Evolutionary conservation across 495 filamentous ascomycete genomes (phyloP).

Genomic region (Aspergillus baeticus): DNA sequence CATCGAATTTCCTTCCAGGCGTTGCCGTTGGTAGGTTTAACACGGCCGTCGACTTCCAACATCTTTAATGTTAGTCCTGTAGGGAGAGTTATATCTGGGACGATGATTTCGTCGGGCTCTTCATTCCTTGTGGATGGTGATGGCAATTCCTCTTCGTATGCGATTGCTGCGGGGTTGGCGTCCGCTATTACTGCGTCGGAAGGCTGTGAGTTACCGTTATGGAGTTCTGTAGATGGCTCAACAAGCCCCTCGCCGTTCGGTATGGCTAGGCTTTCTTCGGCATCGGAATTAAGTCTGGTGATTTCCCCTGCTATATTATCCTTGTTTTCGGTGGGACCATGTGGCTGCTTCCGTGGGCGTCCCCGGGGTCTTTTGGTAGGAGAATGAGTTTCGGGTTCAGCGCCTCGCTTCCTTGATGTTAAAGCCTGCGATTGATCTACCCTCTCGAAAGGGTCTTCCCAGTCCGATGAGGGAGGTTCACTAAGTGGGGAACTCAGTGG

Average conservation of each 20-base stretch:
- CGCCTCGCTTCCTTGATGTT: conserved; percentile 16
- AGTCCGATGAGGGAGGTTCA: neutral
- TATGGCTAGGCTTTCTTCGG: neutral
- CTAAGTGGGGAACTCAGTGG: neutral
- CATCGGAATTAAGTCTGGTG: neutral
- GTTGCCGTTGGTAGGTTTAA: conserved; percentile 36
- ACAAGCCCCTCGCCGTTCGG: neutral
- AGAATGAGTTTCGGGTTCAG: conserved; percentile 5
- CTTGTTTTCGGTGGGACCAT: neutral
- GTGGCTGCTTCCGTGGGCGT: neutral
- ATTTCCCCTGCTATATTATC: neutral
- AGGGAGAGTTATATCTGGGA: conserved; percentile 32
- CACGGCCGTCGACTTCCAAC: conserved; percentile 43
- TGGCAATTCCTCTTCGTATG: neutral
- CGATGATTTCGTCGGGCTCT: conserved; percentile 26
- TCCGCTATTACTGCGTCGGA: neutral
- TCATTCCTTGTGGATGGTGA: neutral
- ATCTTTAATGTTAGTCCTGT: conserved; percentile 35
- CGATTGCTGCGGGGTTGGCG: neutral
- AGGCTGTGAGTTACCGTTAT: neutral
- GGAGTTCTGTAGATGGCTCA: neutral
- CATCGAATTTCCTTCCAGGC: conserved; percentile 53
- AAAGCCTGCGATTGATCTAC: neutral
- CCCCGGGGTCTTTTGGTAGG: conserved; percentile 8
- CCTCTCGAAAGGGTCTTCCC: neutral